Evolutionary conservation across 2,329 filamentous ascomycete species (phyloP).

Genomic region (Epichloe gansuensis): DNA sequence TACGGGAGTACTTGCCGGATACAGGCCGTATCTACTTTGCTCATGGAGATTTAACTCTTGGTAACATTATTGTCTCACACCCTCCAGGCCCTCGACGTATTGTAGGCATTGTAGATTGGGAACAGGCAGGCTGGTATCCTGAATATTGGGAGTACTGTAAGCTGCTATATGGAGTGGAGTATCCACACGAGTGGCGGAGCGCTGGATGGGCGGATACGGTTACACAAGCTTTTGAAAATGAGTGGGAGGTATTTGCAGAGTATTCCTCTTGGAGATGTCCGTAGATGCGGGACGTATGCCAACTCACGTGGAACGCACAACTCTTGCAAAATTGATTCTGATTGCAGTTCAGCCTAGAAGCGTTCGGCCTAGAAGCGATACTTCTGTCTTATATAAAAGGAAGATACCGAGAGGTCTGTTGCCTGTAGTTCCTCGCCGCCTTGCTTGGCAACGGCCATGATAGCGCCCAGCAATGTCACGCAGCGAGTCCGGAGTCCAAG

Average conservation of each 20-base stretch:
- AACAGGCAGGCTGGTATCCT: constrained; percentile 18
- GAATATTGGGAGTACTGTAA: constrained; percentile 5
- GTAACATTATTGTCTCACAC: constrained; percentile 2
- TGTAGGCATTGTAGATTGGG: constrained; percentile 14
- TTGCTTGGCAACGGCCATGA: too few relatives aligned
- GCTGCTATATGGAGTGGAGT: constrained; percentile 13
- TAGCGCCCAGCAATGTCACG: too few relatives aligned
- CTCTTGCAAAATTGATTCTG: too few relatives aligned
- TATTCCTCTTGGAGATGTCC: constrained; percentile 11
- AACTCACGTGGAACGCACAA: neutral
- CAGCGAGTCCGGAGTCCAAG: too few relatives aligned
- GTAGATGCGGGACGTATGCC: neutral
- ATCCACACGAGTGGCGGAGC: neutral
- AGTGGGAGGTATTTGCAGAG: constrained; percentile 5
- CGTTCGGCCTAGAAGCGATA: too few relatives aligned
- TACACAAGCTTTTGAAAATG: constrained; percentile 8
- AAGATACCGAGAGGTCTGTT: too few relatives aligned
- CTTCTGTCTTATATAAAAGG: too few relatives aligned
- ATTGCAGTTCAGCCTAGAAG: too few relatives aligned
- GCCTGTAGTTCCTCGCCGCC: too few relatives aligned
- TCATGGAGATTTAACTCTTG: constrained; percentile 3
- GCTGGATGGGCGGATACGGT: constrained; percentile 12
- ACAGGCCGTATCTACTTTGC: constrained; percentile 8
- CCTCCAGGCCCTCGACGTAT: constrained; percentile 5
- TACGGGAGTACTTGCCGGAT: constrained; percentile 8